phyloP scores from a whole-genome alignment of 306 rosid genomes.

The Heteromeles arbutifolia region DNA sequence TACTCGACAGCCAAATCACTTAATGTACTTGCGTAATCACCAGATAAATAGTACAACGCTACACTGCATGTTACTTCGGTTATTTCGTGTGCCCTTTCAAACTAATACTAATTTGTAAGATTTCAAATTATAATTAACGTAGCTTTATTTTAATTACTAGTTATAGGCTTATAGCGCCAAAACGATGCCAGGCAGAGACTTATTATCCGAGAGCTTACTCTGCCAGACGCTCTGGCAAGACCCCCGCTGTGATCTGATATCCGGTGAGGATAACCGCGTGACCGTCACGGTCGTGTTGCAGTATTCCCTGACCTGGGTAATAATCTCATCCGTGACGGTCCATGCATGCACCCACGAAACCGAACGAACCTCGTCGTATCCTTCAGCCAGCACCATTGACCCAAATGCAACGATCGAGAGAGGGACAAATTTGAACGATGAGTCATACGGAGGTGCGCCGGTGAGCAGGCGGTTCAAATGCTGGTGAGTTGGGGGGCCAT shows the following conservation, averaged over 20 bases:
- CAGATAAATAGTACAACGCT: too few relatives aligned
- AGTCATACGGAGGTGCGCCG: slow-evolving; percentile 20
- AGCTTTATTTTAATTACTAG: too few relatives aligned
- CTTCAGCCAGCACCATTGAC: slow-evolving; percentile 55
- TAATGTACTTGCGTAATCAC: too few relatives aligned
- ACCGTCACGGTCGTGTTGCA: slow-evolving; percentile 64
- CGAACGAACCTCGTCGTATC: slow-evolving; percentile 33
- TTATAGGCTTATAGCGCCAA: slow-evolving; percentile 37
- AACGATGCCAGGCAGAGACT: slow-evolving; percentile 64
- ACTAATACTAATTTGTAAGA: too few relatives aligned
- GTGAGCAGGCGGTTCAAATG: slow-evolving; percentile 57
- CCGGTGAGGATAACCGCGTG: slow-evolving; percentile 29
- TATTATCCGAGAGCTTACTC: slow-evolving; percentile 44
- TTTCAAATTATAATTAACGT: too few relatives aligned
- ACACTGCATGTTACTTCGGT: too few relatives aligned
- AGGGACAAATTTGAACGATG: slow-evolving; percentile 39
- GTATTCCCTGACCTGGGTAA: slow-evolving; percentile 69
- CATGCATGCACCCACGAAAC: slow-evolving; percentile 83
- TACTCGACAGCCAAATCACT: too few relatives aligned
- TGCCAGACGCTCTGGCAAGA: slow-evolving; percentile 57
- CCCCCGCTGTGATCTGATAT: slow-evolving; percentile 3
- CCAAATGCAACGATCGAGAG: slow-evolving; percentile 44
- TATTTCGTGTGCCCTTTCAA: too few relatives aligned
- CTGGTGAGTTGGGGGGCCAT: slow-evolving; percentile 64
- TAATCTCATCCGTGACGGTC: slow-evolving; percentile 44